Percentiles rank a stretch among this genome's conserved stretches.
Conservation (phyloP, 495 filamentous ascomycete genomes). For the Tuber microsphaerosporum region DNA sequence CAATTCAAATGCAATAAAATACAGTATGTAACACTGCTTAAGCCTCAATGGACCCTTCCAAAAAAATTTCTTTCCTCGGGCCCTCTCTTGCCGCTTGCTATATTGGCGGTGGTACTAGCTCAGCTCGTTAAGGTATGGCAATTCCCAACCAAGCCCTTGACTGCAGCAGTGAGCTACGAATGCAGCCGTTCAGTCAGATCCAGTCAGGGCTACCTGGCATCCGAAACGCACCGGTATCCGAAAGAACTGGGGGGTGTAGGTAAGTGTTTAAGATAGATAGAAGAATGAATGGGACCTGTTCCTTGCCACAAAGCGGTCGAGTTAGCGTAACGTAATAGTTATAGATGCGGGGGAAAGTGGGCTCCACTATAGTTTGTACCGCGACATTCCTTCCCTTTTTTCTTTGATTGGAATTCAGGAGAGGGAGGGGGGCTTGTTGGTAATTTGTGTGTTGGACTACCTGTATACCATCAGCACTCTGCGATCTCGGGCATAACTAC, state of each 20-base stretch:
- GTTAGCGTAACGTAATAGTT: neutral
- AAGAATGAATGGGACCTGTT: neutral
- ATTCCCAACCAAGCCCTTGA: neutral
- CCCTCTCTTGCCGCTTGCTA: neutral
- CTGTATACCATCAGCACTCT: no score
- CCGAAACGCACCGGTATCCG: neutral
- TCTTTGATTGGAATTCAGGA: no score
- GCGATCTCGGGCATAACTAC: no score
- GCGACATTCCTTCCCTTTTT: neutral
- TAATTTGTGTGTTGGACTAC: neutral
- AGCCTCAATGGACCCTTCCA: neutral
- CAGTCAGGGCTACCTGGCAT: neutral
- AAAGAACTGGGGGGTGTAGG: neutral
- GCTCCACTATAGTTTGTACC: neutral
- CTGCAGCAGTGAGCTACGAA: neutral
- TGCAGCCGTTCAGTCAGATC: neutral
- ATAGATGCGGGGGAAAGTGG: neutral
- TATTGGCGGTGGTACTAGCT: neutral
- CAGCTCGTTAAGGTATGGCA: neutral
- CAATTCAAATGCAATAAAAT: neutral
- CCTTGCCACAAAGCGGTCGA: neutral
- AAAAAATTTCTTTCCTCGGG: neutral
- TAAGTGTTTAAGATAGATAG: neutral
- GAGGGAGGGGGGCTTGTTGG: neutral
- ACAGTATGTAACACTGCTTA: neutral